Evolutionary conservation across 768 basidiomycete species (phyloP).

Genomic region (Neoboletus brunneissimus): DNA sequence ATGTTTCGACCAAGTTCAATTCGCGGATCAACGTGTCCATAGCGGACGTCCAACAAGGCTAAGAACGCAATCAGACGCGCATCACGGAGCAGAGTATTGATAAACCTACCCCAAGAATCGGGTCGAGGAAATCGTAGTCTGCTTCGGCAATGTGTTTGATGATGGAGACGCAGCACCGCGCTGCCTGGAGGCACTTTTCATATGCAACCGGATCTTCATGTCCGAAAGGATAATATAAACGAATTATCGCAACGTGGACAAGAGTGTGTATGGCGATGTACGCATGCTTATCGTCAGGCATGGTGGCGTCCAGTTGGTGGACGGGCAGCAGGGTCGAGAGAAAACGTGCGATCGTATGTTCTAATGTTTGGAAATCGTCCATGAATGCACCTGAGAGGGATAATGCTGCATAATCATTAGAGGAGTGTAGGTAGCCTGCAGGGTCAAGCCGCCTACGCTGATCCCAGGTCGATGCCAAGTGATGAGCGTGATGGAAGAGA

Average conservation of each 20-base stretch:
- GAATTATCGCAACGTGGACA: slow-evolving; percentile 62
- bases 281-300: slow-evolving; percentile 56
- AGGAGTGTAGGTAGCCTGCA: slow-evolving; percentile 10
- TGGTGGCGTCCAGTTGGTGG: slow-evolving; percentile 57
- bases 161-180: slow-evolving; percentile 56
- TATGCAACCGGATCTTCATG: slow-evolving; percentile 57
- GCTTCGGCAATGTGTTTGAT: slow-evolving; percentile 60
- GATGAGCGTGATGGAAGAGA: slow-evolving; percentile 66
- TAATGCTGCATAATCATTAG: slow-evolving; percentile 36
- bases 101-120: slow-evolving; percentile 67
- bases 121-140: slow-evolving; percentile 74
- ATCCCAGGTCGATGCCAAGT: slow-evolving; percentile 58
- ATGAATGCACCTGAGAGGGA: slow-evolving; percentile 47
- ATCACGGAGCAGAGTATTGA: neutral
- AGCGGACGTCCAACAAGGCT: slow-evolving; percentile 73
- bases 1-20: slow-evolving; percentile 56
- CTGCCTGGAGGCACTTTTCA: slow-evolving; percentile 65
- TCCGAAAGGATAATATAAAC: slow-evolving; percentile 61
- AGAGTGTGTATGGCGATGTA: slow-evolving; percentile 63
- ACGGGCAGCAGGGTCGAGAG: slow-evolving; percentile 60
- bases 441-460: slow-evolving; percentile 43
- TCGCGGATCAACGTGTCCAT: slow-evolving; percentile 68
- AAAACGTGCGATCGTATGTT: slow-evolving; percentile 63
- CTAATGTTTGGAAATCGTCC: slow-evolving; percentile 60
- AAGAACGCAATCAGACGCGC: slow-evolving; percentile 8